A percentile compares a stretch with the other conserved stretches of the same genome.
Conservation (phyloP, 306 rosid genomes). For the Abrus precatorius region DNA sequence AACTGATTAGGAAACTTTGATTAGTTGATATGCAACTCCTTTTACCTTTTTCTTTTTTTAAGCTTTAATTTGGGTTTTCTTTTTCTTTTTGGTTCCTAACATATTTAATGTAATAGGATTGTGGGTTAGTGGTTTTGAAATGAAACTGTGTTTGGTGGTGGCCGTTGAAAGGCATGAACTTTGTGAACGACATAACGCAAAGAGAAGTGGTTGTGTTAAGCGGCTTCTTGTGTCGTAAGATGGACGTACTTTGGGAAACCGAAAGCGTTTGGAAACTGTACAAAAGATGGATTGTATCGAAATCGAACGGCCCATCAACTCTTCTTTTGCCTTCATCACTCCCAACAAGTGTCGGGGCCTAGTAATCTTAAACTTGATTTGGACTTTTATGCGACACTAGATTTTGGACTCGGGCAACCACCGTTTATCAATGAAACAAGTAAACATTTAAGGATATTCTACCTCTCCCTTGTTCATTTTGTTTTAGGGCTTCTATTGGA, state of each 20-base stretch:
- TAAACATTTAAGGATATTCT: slow-evolving; percentile 6
- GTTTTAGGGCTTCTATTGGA: not conserved
- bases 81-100: not conserved
- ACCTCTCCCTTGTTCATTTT: not conserved
- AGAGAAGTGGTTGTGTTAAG: not conserved
- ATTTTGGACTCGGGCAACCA: slow-evolving; percentile 41
- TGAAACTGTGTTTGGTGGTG: slow-evolving; percentile 49
- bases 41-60: not conserved
- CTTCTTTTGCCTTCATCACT: not conserved
- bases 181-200: slow-evolving; percentile 31
- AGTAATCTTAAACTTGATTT: slow-evolving; percentile 18
- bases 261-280: slow-evolving; percentile 38
- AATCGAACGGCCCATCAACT: slow-evolving; percentile 34
- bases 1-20: slow-evolving; percentile 51
- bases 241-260: slow-evolving; percentile 42
- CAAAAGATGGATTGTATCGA: not conserved
- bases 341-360: not conserved
- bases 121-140: slow-evolving; percentile 45
- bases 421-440: not conserved
- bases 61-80: not conserved
- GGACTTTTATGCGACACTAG: slow-evolving; percentile 39
- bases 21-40: not conserved
- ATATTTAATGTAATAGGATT: not conserved
- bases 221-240: slow-evolving; percentile 44
- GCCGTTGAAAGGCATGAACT: slow-evolving; percentile 58